Base-by-base conservation (phyloP, 2,329 filamentous ascomycete genomes). In the Cryphonectria nitschkei region DNA sequence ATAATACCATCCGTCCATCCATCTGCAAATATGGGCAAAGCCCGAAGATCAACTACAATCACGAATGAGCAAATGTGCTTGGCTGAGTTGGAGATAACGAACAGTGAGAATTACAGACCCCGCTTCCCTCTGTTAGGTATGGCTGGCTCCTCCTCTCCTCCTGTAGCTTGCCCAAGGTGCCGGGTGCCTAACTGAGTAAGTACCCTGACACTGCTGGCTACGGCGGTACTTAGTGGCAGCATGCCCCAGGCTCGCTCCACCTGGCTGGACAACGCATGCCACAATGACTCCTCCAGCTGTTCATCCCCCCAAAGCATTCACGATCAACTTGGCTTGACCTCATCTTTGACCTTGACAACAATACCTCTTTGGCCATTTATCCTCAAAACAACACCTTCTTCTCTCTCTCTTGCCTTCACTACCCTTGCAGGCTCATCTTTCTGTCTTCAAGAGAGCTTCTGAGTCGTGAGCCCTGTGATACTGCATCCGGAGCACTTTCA, bases 41-140 rank as follows among this genome's bases (percentile, higher is more conserved):
- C 37, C 19, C 16, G 22, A 16, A 46, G 43, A 46, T 26, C 50
- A 54, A 54, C 22, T n/a, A 54, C 6, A 26, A 54, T 9, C 50
- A 54, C 50, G n/a, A 52, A 26, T 11, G 50, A 52, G 50, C 50
- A 52, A 52, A 52, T 26, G 9, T 52, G 5, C n/a, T 52, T 9
- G 50, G 22, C n/a, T 26, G 22, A 52, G 50, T 11, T 26, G n/a
- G 52, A 58, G 54, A 58, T 58, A 58, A 58, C 54, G 7, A 34
- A 32, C 54, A 32, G 26, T 16, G 29, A 58, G 54, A 9, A 54
- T 13, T 29, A 29, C 52, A 29, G 52, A 54, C 52, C 54, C 54
- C 54, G 16, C 54, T 32, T 58, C 54, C 54, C 54, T 58, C 54
- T 58, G 54, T 58, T 58, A n/a, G 54, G 54, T 32, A 58, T 32